phyloP scores from a whole-genome alignment of 495 filamentous ascomycete species.

The Clavariopsis aquatica region DNA sequence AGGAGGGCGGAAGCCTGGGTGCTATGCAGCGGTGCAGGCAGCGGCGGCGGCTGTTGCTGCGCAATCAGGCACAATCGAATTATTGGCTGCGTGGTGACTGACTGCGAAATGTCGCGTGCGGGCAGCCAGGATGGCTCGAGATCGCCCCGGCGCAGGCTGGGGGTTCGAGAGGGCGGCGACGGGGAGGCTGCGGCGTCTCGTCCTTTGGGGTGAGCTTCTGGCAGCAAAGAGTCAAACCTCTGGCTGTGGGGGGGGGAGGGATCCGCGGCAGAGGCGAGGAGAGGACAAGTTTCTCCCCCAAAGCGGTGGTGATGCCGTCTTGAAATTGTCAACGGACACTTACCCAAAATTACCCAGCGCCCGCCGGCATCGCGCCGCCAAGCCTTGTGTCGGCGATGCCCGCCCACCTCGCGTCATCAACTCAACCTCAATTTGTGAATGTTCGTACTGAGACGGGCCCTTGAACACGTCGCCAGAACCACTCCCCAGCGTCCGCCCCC shows the following conservation, averaged over 20 bases:
- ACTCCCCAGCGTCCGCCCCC: background rate
- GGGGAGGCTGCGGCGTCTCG: background rate
- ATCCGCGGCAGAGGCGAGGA: slow-evolving; percentile 5
- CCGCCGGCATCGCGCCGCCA: slow-evolving; percentile 13
- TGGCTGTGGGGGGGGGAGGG: background rate
- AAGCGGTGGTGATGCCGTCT: background rate
- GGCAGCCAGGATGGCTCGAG: slow-evolving; percentile 16
- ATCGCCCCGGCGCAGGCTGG: slow-evolving; percentile 15
- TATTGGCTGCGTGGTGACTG: slow-evolving; percentile 20
- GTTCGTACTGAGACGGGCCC: slow-evolving; percentile 16
- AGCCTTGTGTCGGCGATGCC: background rate
- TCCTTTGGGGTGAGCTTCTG: background rate
- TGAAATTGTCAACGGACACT: slow-evolving; percentile 10
- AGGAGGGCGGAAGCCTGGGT: background rate
- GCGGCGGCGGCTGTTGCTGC: slow-evolving; percentile 16
- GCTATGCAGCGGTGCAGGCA: slow-evolving; percentile 12
- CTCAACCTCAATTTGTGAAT: slow-evolving; percentile 20
- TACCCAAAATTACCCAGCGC: slow-evolving; percentile 3
- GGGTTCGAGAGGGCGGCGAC: background rate
- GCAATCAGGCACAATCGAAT: slow-evolving; percentile 26
- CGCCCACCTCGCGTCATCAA: background rate
- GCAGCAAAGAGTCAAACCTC: background rate
- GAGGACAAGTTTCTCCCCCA: slow-evolving; percentile 23
- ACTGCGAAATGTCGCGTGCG: slow-evolving; percentile 33
- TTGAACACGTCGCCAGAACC: slow-evolving; percentile 5